These are phyloP conservation scores for Sphaerosporella brunnea DNA, from an alignment of 495 filamentous ascomycete genomes.

Conservation along the genomic window DNA sequence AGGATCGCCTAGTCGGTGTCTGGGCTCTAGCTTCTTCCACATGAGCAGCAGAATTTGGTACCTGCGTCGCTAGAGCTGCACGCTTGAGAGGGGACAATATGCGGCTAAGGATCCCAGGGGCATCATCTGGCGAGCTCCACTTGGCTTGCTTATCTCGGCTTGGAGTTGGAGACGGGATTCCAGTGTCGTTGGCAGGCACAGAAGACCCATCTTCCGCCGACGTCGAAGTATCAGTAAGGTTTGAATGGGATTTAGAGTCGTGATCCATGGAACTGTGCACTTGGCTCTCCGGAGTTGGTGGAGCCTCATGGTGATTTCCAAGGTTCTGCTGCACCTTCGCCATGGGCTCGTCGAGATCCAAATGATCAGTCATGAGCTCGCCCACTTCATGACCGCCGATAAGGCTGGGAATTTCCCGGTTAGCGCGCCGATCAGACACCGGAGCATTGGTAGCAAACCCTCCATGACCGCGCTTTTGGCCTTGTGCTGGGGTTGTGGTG, in stretches of 20 bases:
- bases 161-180: background rate
- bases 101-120: too few relatives aligned
- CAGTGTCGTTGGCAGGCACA: background rate
- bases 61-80: too few relatives aligned
- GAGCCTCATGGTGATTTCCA: background rate
- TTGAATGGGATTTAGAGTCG: background rate
- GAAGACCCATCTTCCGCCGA: background rate
- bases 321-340: slow-evolving; percentile 4
- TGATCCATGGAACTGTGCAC: background rate
- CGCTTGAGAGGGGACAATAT: slow-evolving; percentile 1
- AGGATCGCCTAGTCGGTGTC: background rate
- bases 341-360: slow-evolving; percentile 9
- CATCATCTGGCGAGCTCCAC: too few relatives aligned
- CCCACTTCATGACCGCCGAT: background rate
- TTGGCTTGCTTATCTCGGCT: too few relatives aligned
- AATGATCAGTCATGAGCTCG: slow-evolving; percentile 13
- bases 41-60: too few relatives aligned
- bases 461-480: background rate
- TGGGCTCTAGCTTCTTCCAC: too few relatives aligned
- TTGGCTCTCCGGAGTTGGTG: background rate
- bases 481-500: background rate
- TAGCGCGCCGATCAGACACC: background rate
- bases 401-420: background rate
- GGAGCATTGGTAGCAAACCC: background rate
- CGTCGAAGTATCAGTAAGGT: background rate